Conservation (phyloP, 2,329 filamentous ascomycete genomes). For the Ilyonectria sp. region DNA sequence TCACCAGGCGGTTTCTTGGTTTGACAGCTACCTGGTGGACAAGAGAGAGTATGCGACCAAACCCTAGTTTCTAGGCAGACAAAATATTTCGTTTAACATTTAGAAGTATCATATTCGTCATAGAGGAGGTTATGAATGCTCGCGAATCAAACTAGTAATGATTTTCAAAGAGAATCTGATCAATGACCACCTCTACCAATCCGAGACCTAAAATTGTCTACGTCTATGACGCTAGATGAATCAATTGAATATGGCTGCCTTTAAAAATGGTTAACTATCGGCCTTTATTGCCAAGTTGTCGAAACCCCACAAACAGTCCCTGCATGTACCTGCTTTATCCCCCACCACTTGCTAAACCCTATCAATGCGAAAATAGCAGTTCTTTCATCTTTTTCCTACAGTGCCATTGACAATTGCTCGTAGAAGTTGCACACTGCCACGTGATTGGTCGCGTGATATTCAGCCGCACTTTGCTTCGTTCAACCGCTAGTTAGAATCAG, state of each 20-base stretch:
- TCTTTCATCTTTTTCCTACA: not conserved
- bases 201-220: no score
- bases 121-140: not conserved
- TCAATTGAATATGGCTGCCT: no score
- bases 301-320: not conserved
- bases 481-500: not conserved
- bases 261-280: no score
- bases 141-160: not conserved
- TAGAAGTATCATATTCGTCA: not conserved
- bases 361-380: not conserved
- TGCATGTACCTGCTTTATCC: not conserved
- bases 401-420: not conserved
- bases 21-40: constrained; percentile 54
- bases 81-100: not conserved
- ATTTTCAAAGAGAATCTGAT: not conserved
- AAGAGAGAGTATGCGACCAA: not conserved
- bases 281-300: no score
- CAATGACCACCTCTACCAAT: no score
- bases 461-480: not conserved
- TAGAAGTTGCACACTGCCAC: not conserved
- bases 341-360: not conserved
- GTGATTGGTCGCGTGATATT: not conserved
- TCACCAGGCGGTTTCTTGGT: constrained; percentile 83
- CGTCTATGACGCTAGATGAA: no score
- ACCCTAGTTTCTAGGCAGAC: not conserved